phyloP scores from a whole-genome alignment of 192 early-diverging fungal species.

The Backusella tuberculispora region DNA sequence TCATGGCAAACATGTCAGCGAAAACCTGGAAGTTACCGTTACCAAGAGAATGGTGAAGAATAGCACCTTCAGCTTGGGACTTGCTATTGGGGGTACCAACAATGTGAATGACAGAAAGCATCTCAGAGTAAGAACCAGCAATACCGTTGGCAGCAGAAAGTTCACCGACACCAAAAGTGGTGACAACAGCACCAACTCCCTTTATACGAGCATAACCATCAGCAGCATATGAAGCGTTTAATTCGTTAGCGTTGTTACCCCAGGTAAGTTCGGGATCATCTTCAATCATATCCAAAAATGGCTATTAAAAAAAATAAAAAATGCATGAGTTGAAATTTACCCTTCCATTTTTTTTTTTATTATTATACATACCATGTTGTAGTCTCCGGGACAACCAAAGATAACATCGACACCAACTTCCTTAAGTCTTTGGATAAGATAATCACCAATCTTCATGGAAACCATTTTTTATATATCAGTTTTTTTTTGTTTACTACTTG shows the following conservation, averaged over 20 bases:
- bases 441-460: constrained; percentile 40
- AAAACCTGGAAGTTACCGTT: constrained; percentile 57
- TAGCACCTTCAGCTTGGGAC: constrained; percentile 49
- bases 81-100: constrained; percentile 52
- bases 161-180: constrained; percentile 56
- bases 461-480: constrained; percentile 1
- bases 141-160: constrained; percentile 48
- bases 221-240: constrained; percentile 49
- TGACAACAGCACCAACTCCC: constrained; percentile 45
- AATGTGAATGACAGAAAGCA: constrained; percentile 57
- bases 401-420: constrained; percentile 46
- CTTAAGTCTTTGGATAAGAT: constrained; percentile 45
- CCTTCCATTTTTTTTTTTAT: neutral
- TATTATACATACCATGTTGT: constrained; percentile 43
- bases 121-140: constrained; percentile 53
- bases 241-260: constrained; percentile 49
- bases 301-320: constrained; percentile 12
- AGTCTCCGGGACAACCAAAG: constrained; percentile 54
- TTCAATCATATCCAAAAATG: constrained; percentile 35
- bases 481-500: constrained; percentile 1
- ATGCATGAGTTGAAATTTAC: neutral
- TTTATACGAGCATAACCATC: constrained; percentile 52
- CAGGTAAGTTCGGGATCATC: constrained; percentile 45
- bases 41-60: constrained; percentile 56
- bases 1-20: constrained; percentile 43